These are phyloP conservation scores for Gillenia trifoliata DNA, from an alignment of 306 rosid species.

Conservation along the genomic window DNA sequence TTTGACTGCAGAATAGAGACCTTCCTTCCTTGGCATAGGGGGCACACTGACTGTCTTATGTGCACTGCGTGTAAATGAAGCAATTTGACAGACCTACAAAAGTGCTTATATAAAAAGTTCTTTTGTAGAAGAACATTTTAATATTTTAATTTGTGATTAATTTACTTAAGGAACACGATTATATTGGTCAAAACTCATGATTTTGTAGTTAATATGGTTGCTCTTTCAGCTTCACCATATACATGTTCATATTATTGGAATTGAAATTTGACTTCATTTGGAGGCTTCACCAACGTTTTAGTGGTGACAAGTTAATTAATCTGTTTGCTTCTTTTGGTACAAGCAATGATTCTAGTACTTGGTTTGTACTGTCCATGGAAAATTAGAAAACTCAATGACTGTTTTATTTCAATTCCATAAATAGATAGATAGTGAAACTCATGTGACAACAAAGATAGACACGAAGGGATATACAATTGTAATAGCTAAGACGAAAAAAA, in stretches of 20 bases:
- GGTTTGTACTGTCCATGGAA: not conserved
- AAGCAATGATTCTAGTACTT: not conserved
- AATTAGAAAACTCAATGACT: not conserved
- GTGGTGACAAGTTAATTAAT: not conserved
- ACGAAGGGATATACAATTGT: no score
- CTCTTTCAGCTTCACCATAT: not conserved
- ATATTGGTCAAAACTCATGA: not conserved
- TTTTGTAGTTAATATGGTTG: not conserved
- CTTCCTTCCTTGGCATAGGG: not conserved
- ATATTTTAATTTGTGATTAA: not conserved
- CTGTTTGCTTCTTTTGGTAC: not conserved
- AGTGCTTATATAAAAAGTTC: not conserved
- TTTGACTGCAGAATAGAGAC: not conserved
- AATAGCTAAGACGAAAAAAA: no score
- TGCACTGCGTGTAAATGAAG: conserved; percentile 1
- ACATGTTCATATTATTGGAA: not conserved
- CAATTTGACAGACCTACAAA: not conserved
- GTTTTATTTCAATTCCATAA: not conserved
- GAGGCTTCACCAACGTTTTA: not conserved
- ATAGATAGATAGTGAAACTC: no score
- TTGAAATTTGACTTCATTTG: not conserved
- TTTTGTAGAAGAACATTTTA: not conserved
- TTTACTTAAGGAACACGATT: not conserved
- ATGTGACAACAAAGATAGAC: no score
- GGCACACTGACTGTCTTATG: not conserved